Evolutionary conservation across 441 rosid species (phyloP), one percentile per base, ranked within the genome.

Genomic region (Aquilaria agallochum): DNA sequence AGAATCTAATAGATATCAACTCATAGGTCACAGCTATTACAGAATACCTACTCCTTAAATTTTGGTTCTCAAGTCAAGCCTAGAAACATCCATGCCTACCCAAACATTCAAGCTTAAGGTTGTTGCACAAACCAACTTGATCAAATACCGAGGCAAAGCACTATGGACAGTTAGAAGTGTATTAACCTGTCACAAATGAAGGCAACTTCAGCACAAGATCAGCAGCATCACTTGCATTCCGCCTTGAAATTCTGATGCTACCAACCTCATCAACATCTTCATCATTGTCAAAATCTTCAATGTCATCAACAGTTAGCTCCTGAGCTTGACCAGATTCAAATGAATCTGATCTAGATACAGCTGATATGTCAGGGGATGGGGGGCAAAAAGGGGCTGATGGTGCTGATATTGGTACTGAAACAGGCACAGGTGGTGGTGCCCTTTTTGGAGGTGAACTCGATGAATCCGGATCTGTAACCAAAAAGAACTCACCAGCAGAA

Each of bases 371-470:
- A 51, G 93, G 95, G 5, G 98, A 87, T 56, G 83, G 75, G 55
- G 87, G 84, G 75, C 78, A 75, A 63, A 78, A 64, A 68, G 85
- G 75, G 30, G 61, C 57, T 1, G 84, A 66, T 66, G 88, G 74
- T 36, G 78, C 60, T 11, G 85, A 63, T 30, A 58, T 66, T 50
- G 87, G 63, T 34, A 56, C 57, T 20, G 78, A 73, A 55, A 76
- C 60, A 57, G 90, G 88, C 70, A 78, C 46, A 45, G 83, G 77
- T 4, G 99, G 99, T 1, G 98, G 96, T 13, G 90, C 84, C 74
- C 97, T 86, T 76, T 75, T 88, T 0, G 99, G 99, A 82, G 98
- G 99, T 61, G 91, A 86, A 62, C 99, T 97, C 64, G 97, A 95
- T 70, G 69, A 66, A 64, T 85, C 97, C 55, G 86, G 83, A 75